Conservation (phyloP, 192 early-diverging fungal genomes). For the Backusella tuberculispora region DNA sequence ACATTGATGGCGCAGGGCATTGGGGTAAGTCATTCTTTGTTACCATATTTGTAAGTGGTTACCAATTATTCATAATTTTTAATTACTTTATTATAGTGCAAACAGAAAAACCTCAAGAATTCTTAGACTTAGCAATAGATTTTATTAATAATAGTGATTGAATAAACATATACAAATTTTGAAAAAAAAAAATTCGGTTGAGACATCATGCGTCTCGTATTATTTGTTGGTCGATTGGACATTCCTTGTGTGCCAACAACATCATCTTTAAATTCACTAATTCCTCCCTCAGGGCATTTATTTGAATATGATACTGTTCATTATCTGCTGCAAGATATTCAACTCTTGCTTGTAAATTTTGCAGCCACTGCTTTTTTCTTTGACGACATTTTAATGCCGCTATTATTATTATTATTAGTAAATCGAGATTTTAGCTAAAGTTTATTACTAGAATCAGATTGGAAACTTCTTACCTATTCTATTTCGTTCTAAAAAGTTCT, state of each 20-base stretch:
- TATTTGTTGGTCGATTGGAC: slow-evolving; percentile 60
- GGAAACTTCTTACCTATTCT: slow-evolving; percentile 64
- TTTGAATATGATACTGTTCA: slow-evolving; percentile 60
- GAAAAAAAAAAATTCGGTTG: neutral
- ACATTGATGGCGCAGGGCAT: slow-evolving; percentile 81
- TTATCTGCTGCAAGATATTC: slow-evolving; percentile 67
- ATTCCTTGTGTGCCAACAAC: slow-evolving; percentile 77
- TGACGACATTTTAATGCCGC: slow-evolving; percentile 93
- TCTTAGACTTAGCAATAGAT: slow-evolving; percentile 45
- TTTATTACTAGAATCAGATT: neutral
- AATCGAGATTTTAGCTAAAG: neutral
- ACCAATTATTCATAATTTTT: neutral
- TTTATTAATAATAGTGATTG: neutral
- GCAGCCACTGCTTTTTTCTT: slow-evolving; percentile 91
- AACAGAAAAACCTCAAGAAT: slow-evolving; percentile 72
- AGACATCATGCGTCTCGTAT: slow-evolving; percentile 52
- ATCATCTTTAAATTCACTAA: slow-evolving; percentile 79
- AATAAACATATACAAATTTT: slow-evolving; percentile 41
- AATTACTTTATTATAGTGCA: slow-evolving; percentile 49
- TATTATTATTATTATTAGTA: slow-evolving; percentile 13
- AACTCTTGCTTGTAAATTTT: slow-evolving; percentile 72
- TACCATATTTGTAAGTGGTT: neutral
- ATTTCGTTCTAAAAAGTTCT: slow-evolving; percentile 89
- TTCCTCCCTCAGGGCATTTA: slow-evolving; percentile 64
- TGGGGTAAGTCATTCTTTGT: slow-evolving; percentile 65